phyloP scores from a whole-genome alignment of 1,284 basidiomycete genomes.

The Ganoderma multipileum region DNA sequence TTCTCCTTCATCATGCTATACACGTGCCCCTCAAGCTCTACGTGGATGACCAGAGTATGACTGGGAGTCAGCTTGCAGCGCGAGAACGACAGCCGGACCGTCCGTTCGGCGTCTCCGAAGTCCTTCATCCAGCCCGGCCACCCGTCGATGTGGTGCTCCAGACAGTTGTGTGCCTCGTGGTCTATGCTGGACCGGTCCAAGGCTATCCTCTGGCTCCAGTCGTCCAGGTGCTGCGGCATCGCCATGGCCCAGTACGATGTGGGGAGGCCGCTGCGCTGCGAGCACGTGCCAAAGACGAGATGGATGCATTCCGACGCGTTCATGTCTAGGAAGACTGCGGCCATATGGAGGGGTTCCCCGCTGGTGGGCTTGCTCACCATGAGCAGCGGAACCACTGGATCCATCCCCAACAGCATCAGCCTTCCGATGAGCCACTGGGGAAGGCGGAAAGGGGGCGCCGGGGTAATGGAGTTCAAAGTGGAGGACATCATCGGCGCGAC shows the following conservation, averaged over 20 bases:
- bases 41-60: not conserved
- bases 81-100: constrained; percentile 10
- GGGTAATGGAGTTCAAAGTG: not conserved
- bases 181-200: not conserved
- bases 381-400: not conserved
- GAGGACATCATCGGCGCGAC: not conserved
- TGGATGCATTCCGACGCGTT: not conserved
- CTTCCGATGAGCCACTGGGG: constrained; percentile 6
- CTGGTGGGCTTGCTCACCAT: no score
- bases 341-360: not conserved
- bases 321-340: not conserved
- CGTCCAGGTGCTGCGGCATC: not conserved
- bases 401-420: not conserved
- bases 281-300: constrained; percentile 1
- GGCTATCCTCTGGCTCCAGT: not conserved
- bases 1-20: not conserved
- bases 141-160: not conserved
- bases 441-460: constrained; percentile 6
- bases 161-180: not conserved
- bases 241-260: constrained; percentile 4
- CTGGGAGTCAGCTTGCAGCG: not conserved
- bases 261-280: not conserved
- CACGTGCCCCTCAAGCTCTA: constrained; percentile 1
- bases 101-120: constrained; percentile 6
- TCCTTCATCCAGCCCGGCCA: constrained; percentile 6